A percentile compares a stretch with the other conserved stretches of the same genome.
These are phyloP conservation scores for Solanum corneliomulleri DNA, from an alignment of 257 asterid species.

Conservation along the genomic window DNA sequence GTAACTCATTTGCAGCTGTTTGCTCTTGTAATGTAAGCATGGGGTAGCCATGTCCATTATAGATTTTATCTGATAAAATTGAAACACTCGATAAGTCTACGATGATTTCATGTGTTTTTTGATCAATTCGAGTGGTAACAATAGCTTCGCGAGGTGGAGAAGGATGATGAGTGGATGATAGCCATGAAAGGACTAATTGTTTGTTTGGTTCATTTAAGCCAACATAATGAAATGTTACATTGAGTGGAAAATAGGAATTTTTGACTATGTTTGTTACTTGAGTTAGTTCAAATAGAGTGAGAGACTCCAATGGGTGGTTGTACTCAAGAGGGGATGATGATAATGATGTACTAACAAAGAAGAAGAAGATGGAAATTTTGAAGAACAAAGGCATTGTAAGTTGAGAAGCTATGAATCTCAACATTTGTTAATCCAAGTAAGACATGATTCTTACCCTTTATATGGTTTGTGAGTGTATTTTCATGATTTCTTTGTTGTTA, in stretches of 20 bases:
- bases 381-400: slow-evolving; percentile 1
- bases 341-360: background rate
- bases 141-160: slow-evolving; percentile 32
- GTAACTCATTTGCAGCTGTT: slow-evolving; percentile 18
- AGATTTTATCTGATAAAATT: slow-evolving; percentile 15
- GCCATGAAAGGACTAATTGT: slow-evolving; percentile 21
- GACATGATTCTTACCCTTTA: background rate
- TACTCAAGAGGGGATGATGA: slow-evolving; percentile 3
- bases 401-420: background rate
- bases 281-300: slow-evolving; percentile 36
- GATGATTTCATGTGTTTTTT: slow-evolving; percentile 26
- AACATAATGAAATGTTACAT: slow-evolving; percentile 46
- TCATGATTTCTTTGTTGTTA: background rate
- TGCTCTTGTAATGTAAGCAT: slow-evolving; percentile 28
- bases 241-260: background rate
- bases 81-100: slow-evolving; percentile 24
- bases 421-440: background rate
- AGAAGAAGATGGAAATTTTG: background rate
- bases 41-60: slow-evolving; percentile 55
- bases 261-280: slow-evolving; percentile 30
- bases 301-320: slow-evolving; percentile 43
- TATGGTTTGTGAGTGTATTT: background rate
- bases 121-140: slow-evolving; percentile 24
- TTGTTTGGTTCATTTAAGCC: slow-evolving; percentile 62
- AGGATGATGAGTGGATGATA: background rate